These are phyloP conservation scores for Globisporangium nagaii DNA, from an alignment of 352 stramenopile genomes.

Conservation along the genomic window DNA sequence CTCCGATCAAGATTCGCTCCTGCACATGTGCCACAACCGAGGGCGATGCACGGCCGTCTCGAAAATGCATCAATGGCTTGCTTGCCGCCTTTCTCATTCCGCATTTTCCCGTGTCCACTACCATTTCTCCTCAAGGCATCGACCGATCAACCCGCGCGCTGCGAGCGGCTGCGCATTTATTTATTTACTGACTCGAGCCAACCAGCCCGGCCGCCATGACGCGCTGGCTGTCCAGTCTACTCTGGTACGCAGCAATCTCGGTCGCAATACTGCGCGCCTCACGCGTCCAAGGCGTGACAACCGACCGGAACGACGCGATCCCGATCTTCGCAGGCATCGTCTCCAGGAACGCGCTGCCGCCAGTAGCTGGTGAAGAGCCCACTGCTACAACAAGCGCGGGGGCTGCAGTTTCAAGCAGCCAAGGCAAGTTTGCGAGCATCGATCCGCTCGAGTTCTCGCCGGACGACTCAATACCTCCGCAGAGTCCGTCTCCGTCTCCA, in stretches of 20 bases:
- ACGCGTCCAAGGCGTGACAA: neutral
- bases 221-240: neutral
- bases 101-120: slow-evolving; percentile 7
- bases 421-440: neutral
- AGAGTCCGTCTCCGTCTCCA: neutral
- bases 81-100: slow-evolving; percentile 5
- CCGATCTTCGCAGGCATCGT: neutral
- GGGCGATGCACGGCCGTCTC: too few species aligned
- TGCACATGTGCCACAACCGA: too few species aligned
- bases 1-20: too few species aligned
- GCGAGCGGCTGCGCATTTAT: neutral
- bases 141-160: neutral
- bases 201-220: neutral
- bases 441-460: slow-evolving; percentile 1
- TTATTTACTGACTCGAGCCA: neutral
- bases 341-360: neutral
- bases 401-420: neutral
- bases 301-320: neutral
- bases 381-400: too few species aligned
- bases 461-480: neutral
- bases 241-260: neutral
- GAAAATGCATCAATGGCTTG: too few species aligned
- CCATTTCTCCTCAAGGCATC: too few species aligned
- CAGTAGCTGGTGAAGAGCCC: too few species aligned
- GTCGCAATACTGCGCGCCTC: neutral